Evolutionary conservation across 2,329 filamentous ascomycete genomes (phyloP).

Genomic region (Teratosphaeria zuluensis): DNA sequence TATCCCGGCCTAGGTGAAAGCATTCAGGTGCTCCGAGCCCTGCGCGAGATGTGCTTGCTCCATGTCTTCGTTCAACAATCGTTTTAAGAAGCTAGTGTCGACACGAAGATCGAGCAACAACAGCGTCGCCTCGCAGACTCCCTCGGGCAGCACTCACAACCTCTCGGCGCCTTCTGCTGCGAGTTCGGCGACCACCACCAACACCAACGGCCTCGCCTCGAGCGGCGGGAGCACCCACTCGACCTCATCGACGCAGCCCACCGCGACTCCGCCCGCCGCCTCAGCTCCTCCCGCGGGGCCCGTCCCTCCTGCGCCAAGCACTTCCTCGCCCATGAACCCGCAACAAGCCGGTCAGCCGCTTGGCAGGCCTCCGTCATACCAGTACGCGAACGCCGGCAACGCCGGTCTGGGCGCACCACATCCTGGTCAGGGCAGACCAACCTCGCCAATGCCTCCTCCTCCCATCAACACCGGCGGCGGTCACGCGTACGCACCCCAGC

Average conservation of each 20-base stretch:
- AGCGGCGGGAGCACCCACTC: constrained; percentile 20
- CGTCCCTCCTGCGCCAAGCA: constrained; percentile 28
- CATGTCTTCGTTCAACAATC: constrained; percentile 62
- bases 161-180: constrained; percentile 26
- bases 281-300: constrained; percentile 8
- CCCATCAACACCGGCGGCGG: constrained; percentile 40
- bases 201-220: constrained; percentile 27
- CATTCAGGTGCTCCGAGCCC: neutral
- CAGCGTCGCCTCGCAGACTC: constrained; percentile 55
- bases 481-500: constrained; percentile 41
- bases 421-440: constrained; percentile 38
- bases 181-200: constrained; percentile 13
- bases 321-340: constrained; percentile 46
- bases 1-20: neutral
- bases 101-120: constrained; percentile 58
- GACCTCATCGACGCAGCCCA: constrained; percentile 3
- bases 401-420: constrained; percentile 28
- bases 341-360: constrained; percentile 32
- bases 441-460: constrained; percentile 32
- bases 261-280: constrained; percentile 1
- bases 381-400: constrained; percentile 38
- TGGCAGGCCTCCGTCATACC: constrained; percentile 56
- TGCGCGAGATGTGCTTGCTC: neutral
- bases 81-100: constrained; percentile 70
- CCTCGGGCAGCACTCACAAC: constrained; percentile 27